Evolutionary conservation across 2,329 filamentous ascomycete species (phyloP), one percentile per base, ranked within the genome.

Genomic region (Claviceps pazoutovae): DNA sequence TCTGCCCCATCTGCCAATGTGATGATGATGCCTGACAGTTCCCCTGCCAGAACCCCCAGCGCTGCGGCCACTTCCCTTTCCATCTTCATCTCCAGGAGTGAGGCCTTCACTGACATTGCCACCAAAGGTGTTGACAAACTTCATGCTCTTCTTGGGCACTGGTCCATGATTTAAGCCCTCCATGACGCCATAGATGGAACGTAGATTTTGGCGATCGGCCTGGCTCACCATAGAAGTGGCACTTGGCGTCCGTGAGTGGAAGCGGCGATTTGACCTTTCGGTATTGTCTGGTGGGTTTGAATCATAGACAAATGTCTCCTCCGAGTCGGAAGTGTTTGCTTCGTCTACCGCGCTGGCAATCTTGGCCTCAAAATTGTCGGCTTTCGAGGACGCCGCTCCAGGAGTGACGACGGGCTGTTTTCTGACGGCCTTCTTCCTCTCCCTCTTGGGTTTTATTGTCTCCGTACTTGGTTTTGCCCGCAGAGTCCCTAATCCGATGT

Each of bases 241-340:
- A 67, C 90, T 97, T 6, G 93, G 93, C 1, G 93, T 98, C 56
- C 93, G 82, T 19, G 91, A 97, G 68, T 97, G 91, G 66, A 91
- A 88, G 55, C 89, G 80, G 56, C 81, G 79, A n/a, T 78, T 78
- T 38, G 62, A 56, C 42, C 80, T 74, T 51, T 83, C 79, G 48
- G 71, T 74, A 48, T 64, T 68, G 57, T 85, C 82, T 49, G 88
- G 86, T 9, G 91, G 93, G 62, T 98, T 98, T 26, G 93, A 97
- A 67, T 98, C 93, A 69, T 98, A 98, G 16, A 98, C 93, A 67
- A 97, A 98, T 0, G 93, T 97, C 68, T 97, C 93, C 62, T 96
- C 93, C 1, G 91, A 97, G 66, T 98, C 93, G 6, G 91, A 96
- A 13, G 91, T 95, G 66, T 96, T 87, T 45, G 88, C 89, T 66